Evolutionary conservation across 208 protist species (phyloP), one percentile per base, ranked within the genome.

Genomic region (Crithidia expoeki): DNA sequence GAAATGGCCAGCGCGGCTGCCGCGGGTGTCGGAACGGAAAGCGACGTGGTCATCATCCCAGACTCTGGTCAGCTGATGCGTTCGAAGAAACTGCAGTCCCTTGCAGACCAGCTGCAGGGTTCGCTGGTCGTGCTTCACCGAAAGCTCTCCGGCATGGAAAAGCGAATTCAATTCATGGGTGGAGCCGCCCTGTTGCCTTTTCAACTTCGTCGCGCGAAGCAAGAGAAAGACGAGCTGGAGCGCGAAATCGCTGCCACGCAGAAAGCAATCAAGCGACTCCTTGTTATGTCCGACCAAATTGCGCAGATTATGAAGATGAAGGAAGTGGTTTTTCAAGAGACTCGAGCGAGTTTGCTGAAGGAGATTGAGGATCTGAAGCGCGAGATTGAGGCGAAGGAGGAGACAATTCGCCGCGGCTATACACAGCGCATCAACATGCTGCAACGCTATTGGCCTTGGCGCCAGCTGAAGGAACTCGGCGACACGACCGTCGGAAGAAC

Each of bases 401-500:
- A 72, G 25, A 38, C 52, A n/a, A 90, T 96, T 40, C 91, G 79
- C 25, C 76, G 79, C 10, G 83, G 87, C 21, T 94, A 80, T 68
- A 80, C 89, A 1, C 72, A 86, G 27, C 88, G 91, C 44, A 90
- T 96, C 30, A 88, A 84, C 49, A 74, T 96, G 61, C 76, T 96
- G 40, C 82, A 91, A 42, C 88, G 86, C 3, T 96, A 96, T 67
- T 96, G 91, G 89, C 86, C 88, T 12, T 96, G 91, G 89, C 84
- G 91, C 5, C 89, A 92, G 50, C 78, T 96, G 27, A 80, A 83
- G 32, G 91, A 92, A 47, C 78, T 96, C 0, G 91, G 91, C 5
- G 88, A 93, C 66, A 87, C 84, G 30, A 81, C 71, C 17, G 88
- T 94, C 4, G 88, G 85, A 10, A 46, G 51, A 0, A 96, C 91